Percentiles rank a stretch among this genome's conserved stretches.
These are phyloP conservation scores for Parietichytrium sp. DNA, from an alignment of 108 stramenopile species.

Conservation along the genomic window DNA sequence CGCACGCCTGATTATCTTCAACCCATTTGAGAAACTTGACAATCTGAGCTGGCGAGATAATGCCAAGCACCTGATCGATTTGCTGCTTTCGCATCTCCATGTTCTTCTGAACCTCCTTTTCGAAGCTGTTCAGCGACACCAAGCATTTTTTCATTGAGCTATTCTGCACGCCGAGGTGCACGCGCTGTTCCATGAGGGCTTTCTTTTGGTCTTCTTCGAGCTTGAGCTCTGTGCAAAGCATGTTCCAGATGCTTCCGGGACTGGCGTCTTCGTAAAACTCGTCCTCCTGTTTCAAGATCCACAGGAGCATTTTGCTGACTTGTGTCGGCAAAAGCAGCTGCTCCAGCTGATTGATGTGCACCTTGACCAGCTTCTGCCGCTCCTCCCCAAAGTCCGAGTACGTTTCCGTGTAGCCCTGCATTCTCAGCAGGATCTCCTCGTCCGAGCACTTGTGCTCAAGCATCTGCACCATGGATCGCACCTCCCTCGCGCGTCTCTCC, in stretches of 20 bases:
- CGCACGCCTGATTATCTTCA: slow-evolving; percentile 29
- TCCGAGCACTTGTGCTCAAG: slow-evolving; percentile 37
- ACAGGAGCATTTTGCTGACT: slow-evolving; percentile 28
- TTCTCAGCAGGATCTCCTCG: neutral
- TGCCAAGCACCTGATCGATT: neutral
- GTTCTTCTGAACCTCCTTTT: slow-evolving; percentile 14
- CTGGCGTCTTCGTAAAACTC: slow-evolving; percentile 14
- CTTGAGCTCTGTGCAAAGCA: slow-evolving; percentile 19
- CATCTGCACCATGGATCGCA: slow-evolving; percentile 33
- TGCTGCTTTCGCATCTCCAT: slow-evolving; percentile 19
- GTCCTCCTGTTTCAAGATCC: slow-evolving; percentile 26
- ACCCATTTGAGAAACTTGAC: slow-evolving; percentile 31
- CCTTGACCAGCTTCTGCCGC: slow-evolving; percentile 36
- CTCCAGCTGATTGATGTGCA: slow-evolving; percentile 35
- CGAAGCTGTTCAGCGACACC: neutral
- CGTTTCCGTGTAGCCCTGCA: slow-evolving; percentile 19
- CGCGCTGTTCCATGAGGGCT: slow-evolving; percentile 21
- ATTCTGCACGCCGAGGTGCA: neutral
- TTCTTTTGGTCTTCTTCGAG: slow-evolving; percentile 26
- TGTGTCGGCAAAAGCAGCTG: slow-evolving; percentile 34
- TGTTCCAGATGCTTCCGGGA: slow-evolving; percentile 28
- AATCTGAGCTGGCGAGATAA: slow-evolving; percentile 18
- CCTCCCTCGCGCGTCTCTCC: neutral
- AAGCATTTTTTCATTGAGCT: slow-evolving; percentile 23
- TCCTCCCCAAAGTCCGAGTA: slow-evolving; percentile 35